phyloP scores from a whole-genome alignment of 441 rosid species.

The Biscutella laevigata region DNA sequence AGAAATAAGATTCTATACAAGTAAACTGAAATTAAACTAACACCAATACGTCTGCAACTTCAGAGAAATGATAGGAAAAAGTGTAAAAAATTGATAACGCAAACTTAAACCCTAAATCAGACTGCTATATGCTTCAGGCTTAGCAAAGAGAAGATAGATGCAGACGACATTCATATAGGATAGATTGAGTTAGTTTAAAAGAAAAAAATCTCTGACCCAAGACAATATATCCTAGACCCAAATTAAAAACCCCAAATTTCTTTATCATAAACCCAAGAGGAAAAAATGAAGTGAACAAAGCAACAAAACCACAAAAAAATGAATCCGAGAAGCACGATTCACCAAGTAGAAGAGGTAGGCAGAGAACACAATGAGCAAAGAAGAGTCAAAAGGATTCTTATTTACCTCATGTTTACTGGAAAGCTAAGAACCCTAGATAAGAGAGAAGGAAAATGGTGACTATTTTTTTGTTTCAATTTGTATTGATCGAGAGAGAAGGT shows the following conservation, averaged over 20 bases:
- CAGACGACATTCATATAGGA: neutral
- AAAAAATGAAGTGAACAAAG: constrained; percentile 1
- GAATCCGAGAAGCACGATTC: constrained; percentile 11
- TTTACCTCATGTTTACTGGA: constrained; percentile 23
- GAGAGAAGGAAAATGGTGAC: constrained; percentile 15
- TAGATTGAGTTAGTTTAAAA: neutral
- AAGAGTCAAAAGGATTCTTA: neutral
- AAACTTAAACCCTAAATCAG: constrained; percentile 10
- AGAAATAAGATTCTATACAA: neutral
- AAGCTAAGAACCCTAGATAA: constrained; percentile 18
- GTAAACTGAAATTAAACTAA: neutral
- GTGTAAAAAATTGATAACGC: neutral
- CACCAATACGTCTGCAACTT: neutral
- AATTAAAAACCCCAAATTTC: constrained; percentile 9
- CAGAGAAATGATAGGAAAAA: neutral
- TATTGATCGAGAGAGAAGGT: constrained; percentile 8
- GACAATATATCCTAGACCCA: constrained; percentile 15
- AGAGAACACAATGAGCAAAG: neutral
- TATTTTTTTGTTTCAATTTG: constrained; percentile 9
- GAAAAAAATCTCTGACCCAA: neutral
- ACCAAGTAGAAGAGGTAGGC: neutral
- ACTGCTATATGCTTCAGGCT: neutral
- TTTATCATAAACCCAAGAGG: neutral
- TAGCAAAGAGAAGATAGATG: neutral
- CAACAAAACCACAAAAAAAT: neutral